phyloP scores from a whole-genome alignment of 345 rosid species.

The Psidium guajava region DNA sequence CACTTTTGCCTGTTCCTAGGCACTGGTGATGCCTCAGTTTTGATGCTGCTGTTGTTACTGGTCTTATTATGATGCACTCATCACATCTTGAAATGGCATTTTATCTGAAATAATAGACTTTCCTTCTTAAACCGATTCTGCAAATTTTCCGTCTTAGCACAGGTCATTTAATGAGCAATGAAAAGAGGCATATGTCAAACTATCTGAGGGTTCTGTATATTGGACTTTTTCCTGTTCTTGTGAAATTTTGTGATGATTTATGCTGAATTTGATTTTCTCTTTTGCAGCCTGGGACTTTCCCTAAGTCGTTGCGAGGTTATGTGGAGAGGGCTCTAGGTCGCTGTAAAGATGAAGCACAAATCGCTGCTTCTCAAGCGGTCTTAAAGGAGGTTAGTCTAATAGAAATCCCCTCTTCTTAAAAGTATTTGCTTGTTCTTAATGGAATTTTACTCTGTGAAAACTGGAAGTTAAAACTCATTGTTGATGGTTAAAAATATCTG shows the following conservation, averaged over 20 bases:
- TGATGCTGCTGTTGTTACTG: neutral
- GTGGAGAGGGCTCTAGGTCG: conserved; percentile 86
- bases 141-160: neutral
- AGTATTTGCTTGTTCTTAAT: neutral
- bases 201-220: neutral
- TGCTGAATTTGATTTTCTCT: neutral
- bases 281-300: conserved; percentile 65
- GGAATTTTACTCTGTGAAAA: neutral
- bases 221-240: neutral
- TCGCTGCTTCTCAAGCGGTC: conserved; percentile 53
- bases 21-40: neutral
- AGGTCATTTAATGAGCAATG: neutral
- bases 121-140: neutral
- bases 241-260: neutral
- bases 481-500: neutral
- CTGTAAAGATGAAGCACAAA: conserved; percentile 69
- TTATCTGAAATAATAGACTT: neutral
- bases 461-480: neutral
- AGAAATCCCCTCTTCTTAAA: neutral
- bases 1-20: neutral
- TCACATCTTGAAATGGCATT: neutral
- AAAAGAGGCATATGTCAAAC: neutral
- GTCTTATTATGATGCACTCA: neutral
- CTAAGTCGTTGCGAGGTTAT: conserved; percentile 66
- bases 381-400: conserved; percentile 56